Evolutionary conservation across 2,329 filamentous ascomycete genomes (phyloP).

Genomic region (Phoma sp.): DNA sequence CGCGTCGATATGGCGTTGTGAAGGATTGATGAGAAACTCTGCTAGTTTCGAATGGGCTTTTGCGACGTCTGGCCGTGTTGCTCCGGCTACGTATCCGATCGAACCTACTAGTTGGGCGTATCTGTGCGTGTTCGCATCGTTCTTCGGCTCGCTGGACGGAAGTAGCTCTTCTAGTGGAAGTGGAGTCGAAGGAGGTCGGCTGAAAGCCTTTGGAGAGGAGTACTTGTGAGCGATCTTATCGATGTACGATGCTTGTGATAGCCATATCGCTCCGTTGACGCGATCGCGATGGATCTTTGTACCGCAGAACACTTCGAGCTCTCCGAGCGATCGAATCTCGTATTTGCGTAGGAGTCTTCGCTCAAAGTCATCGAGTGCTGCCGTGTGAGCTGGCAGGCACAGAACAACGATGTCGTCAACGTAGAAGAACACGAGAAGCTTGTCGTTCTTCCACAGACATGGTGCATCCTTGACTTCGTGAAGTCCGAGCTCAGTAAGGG

Average conservation of each 20-base stretch:
- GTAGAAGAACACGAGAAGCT: neutral
- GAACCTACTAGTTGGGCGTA: constrained; percentile 15
- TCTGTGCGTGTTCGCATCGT: neutral
- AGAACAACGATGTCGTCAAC: neutral
- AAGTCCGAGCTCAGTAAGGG: neutral
- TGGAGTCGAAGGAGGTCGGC: neutral
- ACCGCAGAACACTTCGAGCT: too few species aligned
- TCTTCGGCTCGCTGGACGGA: neutral
- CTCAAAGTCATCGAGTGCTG: neutral
- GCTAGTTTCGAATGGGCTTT: constrained; percentile 23
- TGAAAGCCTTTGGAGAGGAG: neutral
- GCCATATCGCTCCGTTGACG: neutral
- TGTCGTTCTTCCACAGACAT: neutral
- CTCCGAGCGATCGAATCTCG: neutral
- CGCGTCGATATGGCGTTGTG: too few species aligned
- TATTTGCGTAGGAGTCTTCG: neutral
- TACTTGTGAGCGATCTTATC: neutral
- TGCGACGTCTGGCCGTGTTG: constrained; percentile 25
- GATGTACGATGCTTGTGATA: neutral
- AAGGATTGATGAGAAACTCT: too few species aligned
- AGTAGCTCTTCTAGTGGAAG: neutral
- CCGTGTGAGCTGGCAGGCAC: too few species aligned
- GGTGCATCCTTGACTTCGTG: neutral
- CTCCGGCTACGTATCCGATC: constrained; percentile 20
- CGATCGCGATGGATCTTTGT: neutral